Conservation (phyloP, 2,329 filamentous ascomycete genomes). For the Cordyceps cateniannulata region DNA sequence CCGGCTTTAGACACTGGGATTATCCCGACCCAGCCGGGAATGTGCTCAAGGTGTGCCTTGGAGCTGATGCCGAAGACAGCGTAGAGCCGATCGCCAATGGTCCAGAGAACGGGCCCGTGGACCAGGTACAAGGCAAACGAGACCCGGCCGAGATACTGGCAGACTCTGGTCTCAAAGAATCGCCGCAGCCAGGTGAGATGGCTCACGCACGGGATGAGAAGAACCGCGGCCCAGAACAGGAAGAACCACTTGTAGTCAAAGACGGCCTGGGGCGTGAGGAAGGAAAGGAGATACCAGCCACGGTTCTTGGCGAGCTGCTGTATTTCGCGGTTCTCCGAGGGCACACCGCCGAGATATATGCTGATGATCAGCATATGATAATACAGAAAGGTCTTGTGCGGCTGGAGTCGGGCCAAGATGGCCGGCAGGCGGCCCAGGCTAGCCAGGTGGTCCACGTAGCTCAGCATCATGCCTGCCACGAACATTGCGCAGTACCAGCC, state of each 20-base stretch:
- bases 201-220: conserved; percentile 49
- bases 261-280: conserved; percentile 58
- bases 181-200: conserved; percentile 51
- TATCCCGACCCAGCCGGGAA: conserved; percentile 50
- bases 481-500: conserved; percentile 58
- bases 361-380: conserved; percentile 45
- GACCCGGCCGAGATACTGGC: conserved; percentile 56
- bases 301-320: conserved; percentile 44
- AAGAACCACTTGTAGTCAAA: conserved; percentile 64
- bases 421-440: too few species aligned
- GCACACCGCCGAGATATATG: conserved; percentile 55
- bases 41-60: conserved; percentile 39
- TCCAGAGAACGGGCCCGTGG: conserved; percentile 55
- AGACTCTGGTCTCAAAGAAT: conserved; percentile 53
- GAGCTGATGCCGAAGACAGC: conserved; percentile 51
- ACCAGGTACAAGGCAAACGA: conserved; percentile 59
- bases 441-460: conserved; percentile 21
- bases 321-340: conserved; percentile 43
- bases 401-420: too few species aligned
- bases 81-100: conserved; percentile 57
- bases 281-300: conserved; percentile 55
- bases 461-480: conserved; percentile 51
- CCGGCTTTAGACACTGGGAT: neutral
- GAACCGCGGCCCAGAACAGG: conserved; percentile 53
- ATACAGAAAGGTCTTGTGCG: conserved; percentile 43